Evolutionary conservation across 208 protist genomes (phyloP), one percentile per base, ranked within the genome.

Genomic region (Balamuthia mandrillaris): DNA sequence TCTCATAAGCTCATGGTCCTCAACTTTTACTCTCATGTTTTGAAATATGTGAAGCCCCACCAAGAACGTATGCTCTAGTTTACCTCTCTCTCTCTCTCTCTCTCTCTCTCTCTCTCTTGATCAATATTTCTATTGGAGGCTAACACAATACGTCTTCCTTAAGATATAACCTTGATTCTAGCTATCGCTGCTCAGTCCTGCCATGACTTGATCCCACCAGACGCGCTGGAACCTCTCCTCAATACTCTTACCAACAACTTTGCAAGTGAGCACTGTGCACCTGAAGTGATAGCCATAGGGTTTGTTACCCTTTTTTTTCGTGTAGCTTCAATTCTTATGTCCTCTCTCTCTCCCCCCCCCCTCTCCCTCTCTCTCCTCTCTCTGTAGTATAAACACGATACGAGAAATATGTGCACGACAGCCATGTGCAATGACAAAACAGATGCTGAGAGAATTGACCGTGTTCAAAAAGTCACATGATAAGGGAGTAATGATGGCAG

Each of bases 1-100:
- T 91, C 95, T 85, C 95, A 99, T 88, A 94, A 98, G 79, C 92
- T 99, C 18, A 84, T 98, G 9, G 87, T 98, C 42, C 93, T 98
- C 37, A 96, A 96, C 37, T 96, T 99, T 31, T 99, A 99, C 90
- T 92, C 95, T 21, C 99, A 96, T 79, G 70, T 99, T 21, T 95
- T 98, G 88, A 94, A 95, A 14, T 99, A 98, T 92, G 91, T 98
- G 86, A 92, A 97, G 88, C 97, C 98, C 3, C 95, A 97, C 35
- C 97, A 99, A 88, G 90, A 97, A 41, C 81, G 86, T 91, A 86
- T 60, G 85, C 63, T 3, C 18, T 2, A 74, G 44, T 87, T n/a
- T 78, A 12, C 51, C 68, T 75, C 6, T 35, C 5, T 85, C n/a
- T 21, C 52, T 21, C 31, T n/a, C 18, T 70, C 61, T 70, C 45